Percentiles rank a stretch among this genome's conserved stretches.
phyloP scores from a whole-genome alignment of 805 yeast genomes.

The Metschnikowia continentalis region DNA sequence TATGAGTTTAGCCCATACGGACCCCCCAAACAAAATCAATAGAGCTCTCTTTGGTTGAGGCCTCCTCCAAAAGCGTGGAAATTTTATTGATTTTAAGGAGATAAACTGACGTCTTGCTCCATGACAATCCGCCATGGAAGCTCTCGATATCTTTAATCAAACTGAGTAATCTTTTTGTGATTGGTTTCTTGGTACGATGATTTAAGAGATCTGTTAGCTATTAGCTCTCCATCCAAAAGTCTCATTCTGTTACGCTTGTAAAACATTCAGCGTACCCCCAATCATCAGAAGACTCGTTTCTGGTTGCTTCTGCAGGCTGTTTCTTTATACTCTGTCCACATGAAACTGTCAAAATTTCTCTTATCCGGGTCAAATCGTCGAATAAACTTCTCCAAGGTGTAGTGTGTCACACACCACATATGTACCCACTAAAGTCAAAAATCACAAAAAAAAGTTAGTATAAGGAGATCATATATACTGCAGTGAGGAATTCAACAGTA shows the following conservation, averaged over 20 bases:
- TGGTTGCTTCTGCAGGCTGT: neutral
- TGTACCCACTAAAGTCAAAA: too few species aligned
- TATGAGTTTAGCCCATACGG: constrained; percentile 23
- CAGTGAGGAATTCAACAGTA: too few species aligned
- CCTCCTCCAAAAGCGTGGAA: neutral
- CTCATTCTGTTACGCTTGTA: neutral
- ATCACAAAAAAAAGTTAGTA: neutral
- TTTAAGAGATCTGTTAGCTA: neutral
- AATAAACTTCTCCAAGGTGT: constrained; percentile 25
- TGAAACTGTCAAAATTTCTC: neutral
- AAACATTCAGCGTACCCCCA: too few species aligned
- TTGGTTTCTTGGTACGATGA: neutral
- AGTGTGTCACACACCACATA: too few species aligned
- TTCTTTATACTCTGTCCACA: neutral
- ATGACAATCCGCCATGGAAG: neutral
- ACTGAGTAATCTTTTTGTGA: neutral
- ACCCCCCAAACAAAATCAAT: constrained; percentile 22
- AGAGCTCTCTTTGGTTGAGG: neutral
- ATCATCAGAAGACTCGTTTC: too few species aligned
- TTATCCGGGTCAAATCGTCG: constrained; percentile 36
- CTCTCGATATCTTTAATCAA: neutral
- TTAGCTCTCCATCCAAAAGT: neutral
- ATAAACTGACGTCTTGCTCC: neutral
- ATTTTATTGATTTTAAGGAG: neutral
- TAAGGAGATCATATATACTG: too few species aligned